Evolutionary conservation across 805 yeast genomes (phyloP).

Genomic region (Ogataea degrootiae): DNA sequence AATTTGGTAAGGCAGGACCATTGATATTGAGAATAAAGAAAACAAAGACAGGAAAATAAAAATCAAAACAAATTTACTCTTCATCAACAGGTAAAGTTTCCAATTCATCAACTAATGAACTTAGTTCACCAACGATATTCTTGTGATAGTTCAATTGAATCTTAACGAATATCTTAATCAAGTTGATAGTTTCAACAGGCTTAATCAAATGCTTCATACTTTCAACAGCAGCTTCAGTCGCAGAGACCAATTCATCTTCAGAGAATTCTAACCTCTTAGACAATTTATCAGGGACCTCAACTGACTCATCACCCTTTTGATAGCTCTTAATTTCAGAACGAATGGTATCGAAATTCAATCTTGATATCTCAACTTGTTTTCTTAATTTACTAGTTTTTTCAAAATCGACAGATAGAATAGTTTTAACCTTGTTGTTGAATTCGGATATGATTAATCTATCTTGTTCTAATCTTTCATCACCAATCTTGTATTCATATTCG

Average conservation of each 20-base stretch:
- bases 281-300: slow-evolving; percentile 46
- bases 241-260: slow-evolving; percentile 78
- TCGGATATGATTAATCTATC: slow-evolving; percentile 57
- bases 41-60: background rate
- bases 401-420: slow-evolving; percentile 52
- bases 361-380: slow-evolving; percentile 62
- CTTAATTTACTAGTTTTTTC: slow-evolving; percentile 57
- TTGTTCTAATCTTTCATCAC: slow-evolving; percentile 64
- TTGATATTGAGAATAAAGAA: background rate
- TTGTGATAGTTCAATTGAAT: slow-evolving; percentile 66
- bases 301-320: slow-evolving; percentile 35
- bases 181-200: slow-evolving; percentile 58
- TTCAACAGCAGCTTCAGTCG: slow-evolving; percentile 74
- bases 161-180: slow-evolving; percentile 61
- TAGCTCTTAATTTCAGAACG: slow-evolving; percentile 50
- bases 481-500: slow-evolving; percentile 57
- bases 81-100: slow-evolving; percentile 41
- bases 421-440: slow-evolving; percentile 53
- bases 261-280: slow-evolving; percentile 47
- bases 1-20: background rate
- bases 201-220: slow-evolving; percentile 69
- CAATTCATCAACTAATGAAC: slow-evolving; percentile 40
- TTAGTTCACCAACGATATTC: slow-evolving; percentile 45
- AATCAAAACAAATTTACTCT: slow-evolving; percentile 20
- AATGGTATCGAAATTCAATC: slow-evolving; percentile 65